These are phyloP conservation scores for Schwanniomyces vanrijiae DNA, from an alignment of 805 yeast genomes.

Conservation along the genomic window DNA sequence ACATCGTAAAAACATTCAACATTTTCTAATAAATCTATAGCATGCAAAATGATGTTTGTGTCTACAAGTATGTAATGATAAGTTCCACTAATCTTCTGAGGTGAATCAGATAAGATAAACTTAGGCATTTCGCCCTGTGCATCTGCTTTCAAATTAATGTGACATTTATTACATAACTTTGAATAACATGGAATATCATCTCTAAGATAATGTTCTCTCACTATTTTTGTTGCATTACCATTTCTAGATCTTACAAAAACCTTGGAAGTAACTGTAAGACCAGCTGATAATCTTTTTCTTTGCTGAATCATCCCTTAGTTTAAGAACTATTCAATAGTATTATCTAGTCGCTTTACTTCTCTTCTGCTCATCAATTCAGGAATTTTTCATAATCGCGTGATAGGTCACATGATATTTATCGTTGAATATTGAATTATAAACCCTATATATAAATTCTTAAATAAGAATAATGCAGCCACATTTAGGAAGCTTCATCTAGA, in stretches of 20 bases:
- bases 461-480: background rate
- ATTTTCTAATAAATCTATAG: conserved; percentile 87
- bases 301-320: conserved; percentile 8
- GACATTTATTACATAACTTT: conserved; percentile 63
- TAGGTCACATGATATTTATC: background rate
- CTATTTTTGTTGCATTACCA: conserved; percentile 88
- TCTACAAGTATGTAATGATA: conserved; percentile 85
- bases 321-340: background rate
- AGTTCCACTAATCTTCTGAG: conserved; percentile 52
- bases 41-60: conserved; percentile 83
- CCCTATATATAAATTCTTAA: background rate
- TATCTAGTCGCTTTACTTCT: background rate
- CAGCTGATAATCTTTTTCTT: conserved; percentile 38
- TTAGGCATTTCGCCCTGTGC: conserved; percentile 66
- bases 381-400: background rate
- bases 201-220: conserved; percentile 91
- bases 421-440: background rate
- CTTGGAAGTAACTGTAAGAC: conserved; percentile 71
- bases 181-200: conserved; percentile 92
- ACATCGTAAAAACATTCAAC: conserved; percentile 79
- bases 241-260: conserved; percentile 89
- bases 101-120: conserved; percentile 65
- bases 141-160: conserved; percentile 52
- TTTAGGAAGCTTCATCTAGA: conserved; percentile 21
- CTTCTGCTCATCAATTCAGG: background rate